Percentiles rank a stretch among this genome's conserved stretches.
phyloP scores from a whole-genome alignment of 257 asterid species.

The Asclepias syriaca region DNA sequence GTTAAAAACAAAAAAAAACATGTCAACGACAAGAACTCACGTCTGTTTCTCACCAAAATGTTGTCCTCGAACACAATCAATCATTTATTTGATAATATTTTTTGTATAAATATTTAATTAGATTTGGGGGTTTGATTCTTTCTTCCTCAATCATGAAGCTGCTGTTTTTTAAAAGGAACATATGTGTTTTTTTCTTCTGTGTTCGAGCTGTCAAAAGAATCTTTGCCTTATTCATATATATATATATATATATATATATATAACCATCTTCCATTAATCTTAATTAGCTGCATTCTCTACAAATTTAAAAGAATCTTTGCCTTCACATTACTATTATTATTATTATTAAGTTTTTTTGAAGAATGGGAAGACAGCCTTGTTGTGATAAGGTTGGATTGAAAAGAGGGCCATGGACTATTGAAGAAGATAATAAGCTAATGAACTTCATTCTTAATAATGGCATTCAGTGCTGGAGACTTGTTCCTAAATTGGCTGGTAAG shows the following conservation, averaged over 20 bases:
- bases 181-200: conserved; percentile 24
- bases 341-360: neutral
- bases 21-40: conserved; percentile 74
- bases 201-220: conserved; percentile 61
- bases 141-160: conserved; percentile 39
- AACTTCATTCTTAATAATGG: conserved; percentile 80
- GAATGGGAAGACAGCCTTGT: conserved; percentile 87
- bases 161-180: neutral
- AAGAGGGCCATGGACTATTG: conserved; percentile 83
- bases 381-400: conserved; percentile 70
- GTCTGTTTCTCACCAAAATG: conserved; percentile 34
- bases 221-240: conserved; percentile 29
- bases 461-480: conserved; percentile 77
- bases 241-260: neutral
- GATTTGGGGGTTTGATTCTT: conserved; percentile 32
- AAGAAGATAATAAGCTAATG: conserved; percentile 82
- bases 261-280: conserved; percentile 17
- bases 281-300: conserved; percentile 17
- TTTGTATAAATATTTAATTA: conserved; percentile 12
- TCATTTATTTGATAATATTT: conserved; percentile 25
- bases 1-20: conserved; percentile 10
- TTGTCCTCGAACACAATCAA: conserved; percentile 1
- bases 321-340: neutral
- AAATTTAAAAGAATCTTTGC: neutral
- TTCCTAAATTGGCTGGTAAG: conserved; percentile 72